phyloP scores from a whole-genome alignment of 176 grass and related monocot species.

The Zizania latifolia region DNA sequence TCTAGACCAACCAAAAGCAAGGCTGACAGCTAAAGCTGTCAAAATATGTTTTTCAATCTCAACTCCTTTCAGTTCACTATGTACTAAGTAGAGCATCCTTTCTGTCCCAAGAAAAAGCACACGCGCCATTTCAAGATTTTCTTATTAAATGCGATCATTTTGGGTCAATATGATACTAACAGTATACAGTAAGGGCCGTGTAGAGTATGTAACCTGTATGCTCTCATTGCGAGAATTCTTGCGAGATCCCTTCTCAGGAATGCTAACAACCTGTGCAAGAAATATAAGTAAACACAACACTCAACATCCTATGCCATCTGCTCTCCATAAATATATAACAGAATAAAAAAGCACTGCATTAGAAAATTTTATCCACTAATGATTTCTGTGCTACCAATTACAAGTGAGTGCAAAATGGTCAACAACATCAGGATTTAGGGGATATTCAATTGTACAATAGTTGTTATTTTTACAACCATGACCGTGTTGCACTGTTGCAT shows the following conservation, averaged over 20 bases:
- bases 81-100: not conserved
- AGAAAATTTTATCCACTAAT: not conserved
- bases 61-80: not conserved
- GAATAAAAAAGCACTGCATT: not conserved
- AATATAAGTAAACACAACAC: conserved; percentile 14
- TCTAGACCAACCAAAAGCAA: not conserved
- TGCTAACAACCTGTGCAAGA: conserved; percentile 67
- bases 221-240: conserved; percentile 69
- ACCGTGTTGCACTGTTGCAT: not conserved
- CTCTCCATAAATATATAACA: not conserved
- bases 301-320: not conserved
- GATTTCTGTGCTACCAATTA: not conserved
- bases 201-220: conserved; percentile 68
- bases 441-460: not conserved
- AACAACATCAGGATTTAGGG: not conserved
- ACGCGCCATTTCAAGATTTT: not conserved
- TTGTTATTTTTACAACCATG: not conserved
- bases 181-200: not conserved
- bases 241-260: conserved; percentile 85
- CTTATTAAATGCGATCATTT: conserved; percentile 4
- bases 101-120: not conserved
- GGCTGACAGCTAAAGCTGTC: not conserved
- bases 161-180: not conserved
- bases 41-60: conserved; percentile 4
- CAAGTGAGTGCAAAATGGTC: not conserved